phyloP scores from a whole-genome alignment of 2,329 filamentous ascomycete genomes.

The Fonsecaea pedrosoi region DNA sequence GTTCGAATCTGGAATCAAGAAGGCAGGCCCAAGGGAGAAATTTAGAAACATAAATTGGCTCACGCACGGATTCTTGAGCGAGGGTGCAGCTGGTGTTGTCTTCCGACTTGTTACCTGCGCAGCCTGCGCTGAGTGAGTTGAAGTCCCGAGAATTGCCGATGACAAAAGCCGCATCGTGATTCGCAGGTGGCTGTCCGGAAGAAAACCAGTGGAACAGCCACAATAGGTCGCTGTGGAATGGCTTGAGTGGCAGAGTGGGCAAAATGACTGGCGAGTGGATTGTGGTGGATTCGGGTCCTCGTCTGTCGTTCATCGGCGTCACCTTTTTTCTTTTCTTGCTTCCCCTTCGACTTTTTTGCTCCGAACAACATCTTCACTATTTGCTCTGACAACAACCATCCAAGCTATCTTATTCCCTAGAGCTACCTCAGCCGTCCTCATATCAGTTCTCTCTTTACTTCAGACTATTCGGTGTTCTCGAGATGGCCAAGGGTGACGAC shows the following conservation, averaged over 20 bases:
- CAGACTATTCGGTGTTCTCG: slow-evolving; percentile 21
- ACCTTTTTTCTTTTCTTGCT: slow-evolving; percentile 27
- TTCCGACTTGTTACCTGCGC: slow-evolving; percentile 4
- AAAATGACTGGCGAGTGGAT: slow-evolving; percentile 5
- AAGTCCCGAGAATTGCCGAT: slow-evolving; percentile 17
- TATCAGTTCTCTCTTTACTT: slow-evolving; percentile 22
- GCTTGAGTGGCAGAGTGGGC: background rate
- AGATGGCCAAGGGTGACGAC: slow-evolving; percentile 40
- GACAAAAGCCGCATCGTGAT: slow-evolving; percentile 19
- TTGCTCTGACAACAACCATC: slow-evolving; percentile 22
- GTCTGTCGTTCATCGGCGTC: slow-evolving; percentile 19
- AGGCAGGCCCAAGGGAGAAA: background rate
- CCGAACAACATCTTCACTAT: slow-evolving; percentile 24
- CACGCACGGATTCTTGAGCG: background rate
- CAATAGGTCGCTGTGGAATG: background rate
- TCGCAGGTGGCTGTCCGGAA: slow-evolving; percentile 12
- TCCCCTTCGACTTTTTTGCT: slow-evolving; percentile 32
- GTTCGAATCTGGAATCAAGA: background rate
- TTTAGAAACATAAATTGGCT: slow-evolving; percentile 5
- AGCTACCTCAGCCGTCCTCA: slow-evolving; percentile 14
- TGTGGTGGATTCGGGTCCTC: slow-evolving; percentile 19
- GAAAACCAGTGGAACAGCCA: slow-evolving; percentile 3
- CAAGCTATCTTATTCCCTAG: slow-evolving; percentile 27
- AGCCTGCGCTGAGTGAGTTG: background rate
- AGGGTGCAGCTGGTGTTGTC: background rate